Conservation (phyloP, 805 yeast species). For the Lipomyces oligophaga region DNA sequence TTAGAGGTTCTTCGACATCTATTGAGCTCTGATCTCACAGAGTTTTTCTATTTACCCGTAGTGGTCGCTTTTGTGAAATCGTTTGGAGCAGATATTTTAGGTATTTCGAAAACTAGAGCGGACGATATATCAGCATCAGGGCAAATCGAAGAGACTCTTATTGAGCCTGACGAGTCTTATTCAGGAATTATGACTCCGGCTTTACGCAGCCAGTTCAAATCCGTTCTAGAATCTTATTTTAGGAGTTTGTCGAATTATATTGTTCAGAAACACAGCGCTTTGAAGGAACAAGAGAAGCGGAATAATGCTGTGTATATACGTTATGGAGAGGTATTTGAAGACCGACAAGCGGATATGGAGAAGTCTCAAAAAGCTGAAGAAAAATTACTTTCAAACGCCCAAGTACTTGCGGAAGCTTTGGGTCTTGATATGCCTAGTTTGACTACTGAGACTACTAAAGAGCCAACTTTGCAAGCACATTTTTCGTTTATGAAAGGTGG, state of each 20-base stretch:
- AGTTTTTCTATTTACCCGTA: constrained; percentile 27
- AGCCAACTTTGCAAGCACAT: constrained; percentile 25
- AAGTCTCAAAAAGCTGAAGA: constrained; percentile 40
- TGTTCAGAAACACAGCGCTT: constrained; percentile 16
- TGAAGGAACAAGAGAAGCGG: constrained; percentile 39
- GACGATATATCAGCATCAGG: not conserved
- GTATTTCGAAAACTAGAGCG: constrained; percentile 30
- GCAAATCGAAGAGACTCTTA: not conserved
- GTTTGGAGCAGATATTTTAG: constrained; percentile 59
- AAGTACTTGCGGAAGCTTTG: constrained; percentile 44
- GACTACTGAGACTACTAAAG: constrained; percentile 33
- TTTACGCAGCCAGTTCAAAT: constrained; percentile 31
- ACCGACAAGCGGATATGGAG: constrained; percentile 32
- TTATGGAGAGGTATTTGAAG: constrained; percentile 58
- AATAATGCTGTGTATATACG: constrained; percentile 57
- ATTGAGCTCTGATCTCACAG: constrained; percentile 31
- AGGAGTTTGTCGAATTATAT: constrained; percentile 1
- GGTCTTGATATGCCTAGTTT: constrained; percentile 41
- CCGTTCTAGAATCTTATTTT: constrained; percentile 21
- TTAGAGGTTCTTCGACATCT: constrained; percentile 46
- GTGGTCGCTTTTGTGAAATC: constrained; percentile 47
- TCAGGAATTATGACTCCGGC: constrained; percentile 30
- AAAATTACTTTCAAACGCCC: constrained; percentile 45
- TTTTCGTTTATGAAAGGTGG: constrained; percentile 23
- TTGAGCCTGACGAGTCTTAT: not conserved